Base-by-base conservation (phyloP, 495 filamentous ascomycete species). In the Annulohypoxylon bovei region DNA sequence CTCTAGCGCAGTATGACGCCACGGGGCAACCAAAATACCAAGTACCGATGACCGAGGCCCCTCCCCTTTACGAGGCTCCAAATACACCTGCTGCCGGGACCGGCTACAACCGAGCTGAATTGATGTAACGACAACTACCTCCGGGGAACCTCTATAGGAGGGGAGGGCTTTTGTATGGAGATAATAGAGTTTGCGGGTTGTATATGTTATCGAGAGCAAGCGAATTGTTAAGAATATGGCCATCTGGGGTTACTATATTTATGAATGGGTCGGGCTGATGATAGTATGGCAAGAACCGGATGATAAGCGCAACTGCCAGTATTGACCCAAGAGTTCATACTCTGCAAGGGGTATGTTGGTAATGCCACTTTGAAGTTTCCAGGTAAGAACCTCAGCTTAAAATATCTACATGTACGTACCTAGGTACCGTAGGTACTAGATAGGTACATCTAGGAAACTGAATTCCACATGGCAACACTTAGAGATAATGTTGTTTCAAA, bases 11-110 rank as follows among this genome's bases (percentile, higher is more conserved):
- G 12, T 53, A 65, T 20, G 56, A 40, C 7, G 27, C n/a, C 32
- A 11, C 16, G 12, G 56, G 37, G 6, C 63, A 53, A 16, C 44
- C 28, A 3, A 68, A 72, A 44, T 42, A 37, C 22, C 50, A 68
- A 23, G 16, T 37, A 11, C 33, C 60, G 14, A 62, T 61, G 44
- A 40, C 52, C 8, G 53, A 72, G 9, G 28, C 47, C 16, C 9
- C 23, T 3, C 59, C 39, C 6, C 8, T 56, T 28, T 37, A 27
- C 8, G 70, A 68, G 23, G 65, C 60, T 20, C 64, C 65, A 3
- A 60, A 53, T 53, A 68, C 58, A 4, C 70, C 70, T 23, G 64
- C 65, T 6, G 49, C 47, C 9, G 64, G 70, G 23, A 64, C 70
- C 7, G 47, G 30, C 8, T 37, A 68, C 27, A 72, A 72, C 33